Base-by-base conservation (phyloP, 768 basidiomycete species). In the Calocera cornea region DNA sequence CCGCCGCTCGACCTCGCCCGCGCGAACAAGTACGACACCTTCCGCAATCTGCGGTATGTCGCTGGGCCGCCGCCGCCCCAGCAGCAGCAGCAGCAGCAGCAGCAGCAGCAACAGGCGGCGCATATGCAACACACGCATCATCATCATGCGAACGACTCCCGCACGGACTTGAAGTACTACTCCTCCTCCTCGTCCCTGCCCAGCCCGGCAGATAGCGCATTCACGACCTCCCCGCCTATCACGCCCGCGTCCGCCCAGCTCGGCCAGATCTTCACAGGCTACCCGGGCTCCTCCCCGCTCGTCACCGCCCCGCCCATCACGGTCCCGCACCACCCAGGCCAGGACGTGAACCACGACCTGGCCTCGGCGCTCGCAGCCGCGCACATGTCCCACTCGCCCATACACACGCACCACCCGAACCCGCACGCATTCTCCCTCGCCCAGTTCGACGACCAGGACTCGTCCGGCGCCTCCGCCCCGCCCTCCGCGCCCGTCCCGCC, bases 251-350 rank as follows among this genome's bases (percentile, higher is more conserved):
- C 54, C 22, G 54, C 54, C 31, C 54, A 60, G 54, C 24, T 60
- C 24, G 54, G 54, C 31, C 54, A 60, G 54, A 60, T 60, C 54
- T 60, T 60, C 54, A 27, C 54, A 10, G 31, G 27, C 24, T 60
- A 60, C 19, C 54, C 54, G 16, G 27, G 31, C 31, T 60, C 54
- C 24, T 60, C 54, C 27, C 54, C 54, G 11, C 54, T 60, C 24
- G 54, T 60, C 24, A 60, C 54, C 54, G 54, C 54, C 22, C 54
- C 54, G 31, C 54, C 54, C 31, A 60, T 60, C 54, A 60, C 54
- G 5, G 54, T 14, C 31, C 54, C 54, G 24, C 54, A 27, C 54
- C 54, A 60, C 54, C 27, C 54, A 31, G 27, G 27, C 27, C 16
- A 16, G 31, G 54, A 60, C 7, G 54, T 60, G 54, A 60, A 60